Conservation (phyloP, 2,329 filamentous ascomycete species). For the Cryphonectria parasitica region DNA sequence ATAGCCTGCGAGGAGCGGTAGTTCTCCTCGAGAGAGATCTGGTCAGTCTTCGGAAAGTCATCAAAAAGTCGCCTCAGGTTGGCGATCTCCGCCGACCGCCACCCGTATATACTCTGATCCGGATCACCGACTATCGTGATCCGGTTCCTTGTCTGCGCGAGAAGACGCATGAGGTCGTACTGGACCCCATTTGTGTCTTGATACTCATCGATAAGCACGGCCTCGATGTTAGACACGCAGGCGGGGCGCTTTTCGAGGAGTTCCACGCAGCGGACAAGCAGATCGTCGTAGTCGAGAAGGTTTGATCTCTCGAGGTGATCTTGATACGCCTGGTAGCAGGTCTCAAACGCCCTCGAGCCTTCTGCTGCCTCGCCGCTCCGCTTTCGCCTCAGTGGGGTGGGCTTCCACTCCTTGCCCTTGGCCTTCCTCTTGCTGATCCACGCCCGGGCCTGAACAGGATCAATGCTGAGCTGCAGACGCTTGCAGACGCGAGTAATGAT, state of each 20-base stretch:
- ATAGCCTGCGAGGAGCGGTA: slow-evolving; percentile 91
- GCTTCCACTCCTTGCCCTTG: slow-evolving; percentile 49
- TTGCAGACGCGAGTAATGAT: slow-evolving; percentile 86
- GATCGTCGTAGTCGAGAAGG: slow-evolving; percentile 90
- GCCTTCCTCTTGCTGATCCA: slow-evolving; percentile 76
- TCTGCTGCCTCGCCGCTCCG: slow-evolving; percentile 41
- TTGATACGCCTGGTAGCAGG: slow-evolving; percentile 77
- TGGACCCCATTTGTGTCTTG: slow-evolving; percentile 96
- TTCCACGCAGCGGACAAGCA: slow-evolving; percentile 81
- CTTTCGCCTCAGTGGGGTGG: slow-evolving; percentile 39
- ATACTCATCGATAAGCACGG: slow-evolving; percentile 94
- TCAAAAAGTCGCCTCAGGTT: slow-evolving; percentile 80
- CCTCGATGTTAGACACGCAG: slow-evolving; percentile 87
- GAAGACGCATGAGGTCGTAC: slow-evolving; percentile 89
- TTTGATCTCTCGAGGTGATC: slow-evolving; percentile 74
- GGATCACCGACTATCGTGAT: slow-evolving; percentile 97
- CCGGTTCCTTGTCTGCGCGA: slow-evolving; percentile 72
- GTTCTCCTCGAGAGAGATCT: slow-evolving; percentile 89
- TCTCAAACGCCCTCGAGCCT: slow-evolving; percentile 63
- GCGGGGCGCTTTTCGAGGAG: slow-evolving; percentile 73
- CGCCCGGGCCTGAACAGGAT: slow-evolving; percentile 70
- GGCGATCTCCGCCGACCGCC: slow-evolving; percentile 88
- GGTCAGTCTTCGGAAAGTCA: slow-evolving; percentile 77
- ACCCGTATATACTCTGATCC: slow-evolving; percentile 97
- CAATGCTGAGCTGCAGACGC: slow-evolving; percentile 67